Conservation (phyloP, 2,329 filamentous ascomycete genomes). For the Colletotrichum sp. region DNA sequence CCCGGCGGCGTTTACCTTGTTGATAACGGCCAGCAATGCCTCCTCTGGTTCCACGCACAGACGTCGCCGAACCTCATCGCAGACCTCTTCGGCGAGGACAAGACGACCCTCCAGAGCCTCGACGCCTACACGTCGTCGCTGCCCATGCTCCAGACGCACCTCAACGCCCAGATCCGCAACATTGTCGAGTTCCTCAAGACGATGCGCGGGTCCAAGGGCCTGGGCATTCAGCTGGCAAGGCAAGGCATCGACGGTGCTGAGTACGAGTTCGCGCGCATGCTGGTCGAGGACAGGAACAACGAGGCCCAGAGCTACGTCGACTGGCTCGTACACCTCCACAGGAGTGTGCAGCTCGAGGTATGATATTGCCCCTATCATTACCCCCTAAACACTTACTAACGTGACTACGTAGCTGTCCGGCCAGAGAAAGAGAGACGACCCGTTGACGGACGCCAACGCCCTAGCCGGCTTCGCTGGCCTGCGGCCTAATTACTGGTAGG, state of each 20-base stretch:
- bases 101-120: conserved; percentile 73
- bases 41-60: conserved; percentile 91
- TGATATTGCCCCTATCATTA: conserved; percentile 27
- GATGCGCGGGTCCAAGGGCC: conserved; percentile 82
- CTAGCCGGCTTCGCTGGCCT: conserved; percentile 63
- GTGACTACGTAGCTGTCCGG: conserved; percentile 60
- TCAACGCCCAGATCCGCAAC: conserved; percentile 95
- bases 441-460: conserved; percentile 51
- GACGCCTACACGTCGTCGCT: conserved; percentile 83
- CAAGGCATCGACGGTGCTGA: conserved; percentile 95
- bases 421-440: conserved; percentile 73
- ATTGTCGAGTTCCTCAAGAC: conserved; percentile 85
- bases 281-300: conserved; percentile 95
- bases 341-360: conserved; percentile 89
- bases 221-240: conserved; percentile 87
- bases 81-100: conserved; percentile 86
- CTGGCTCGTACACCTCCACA: conserved; percentile 95
- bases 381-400: not conserved
- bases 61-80: conserved; percentile 90
- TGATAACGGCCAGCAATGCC: conserved; percentile 90
- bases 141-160: conserved; percentile 86
- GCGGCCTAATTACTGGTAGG: conserved; percentile 65
- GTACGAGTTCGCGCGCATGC: conserved; percentile 90
- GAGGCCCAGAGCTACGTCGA: conserved; percentile 98
- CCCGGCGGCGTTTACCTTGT: conserved; percentile 93